Base-by-base conservation (phyloP, 2,329 filamentous ascomycete species). In the Pseudogymnoascus sp. region DNA sequence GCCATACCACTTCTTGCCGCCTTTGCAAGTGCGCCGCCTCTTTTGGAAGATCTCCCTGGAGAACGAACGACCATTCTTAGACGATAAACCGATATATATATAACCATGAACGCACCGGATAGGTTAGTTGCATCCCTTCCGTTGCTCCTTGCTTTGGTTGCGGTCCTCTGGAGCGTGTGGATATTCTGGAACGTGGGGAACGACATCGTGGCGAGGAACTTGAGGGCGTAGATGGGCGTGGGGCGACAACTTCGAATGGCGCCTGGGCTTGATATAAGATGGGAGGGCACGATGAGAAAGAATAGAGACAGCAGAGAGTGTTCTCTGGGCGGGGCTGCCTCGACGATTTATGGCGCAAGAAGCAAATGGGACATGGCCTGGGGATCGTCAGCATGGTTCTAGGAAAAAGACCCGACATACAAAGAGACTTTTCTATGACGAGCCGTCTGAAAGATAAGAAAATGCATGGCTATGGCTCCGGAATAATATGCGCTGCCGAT, bases 41-140 rank as follows among this genome's bases (percentile, higher is more conserved):
- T 19, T 6, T 51, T 51, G 45, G 45, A 51, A 7, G 45, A 31
- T 16, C 11, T 54, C 14, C 14, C n/a, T 19, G 48, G 25, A 54
- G 25, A 31, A 54, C 16, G 5, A 25, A 31, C 48, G 48, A 54
- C 23, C 23, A 51, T 25, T 11, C 14, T 54, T 54, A 31, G 48
- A 54, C 48, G 48, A 54, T 54, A 54, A 54, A 54, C 14, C 23
- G 45, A 54, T 54, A 54, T 54, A 54, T 54, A 54, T 54, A 54
- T 64, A 25, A 61, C 23, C 25, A 84, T 84, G 82, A 84, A 84
- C 74, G 79, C 79, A 16, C 79, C 79, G 69, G 79, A 81, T 67
- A 77, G 79, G 81, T 84, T 76, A 75, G 77, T 74, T 8, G 36
- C 62, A 64, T 54, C 48, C 48, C 62, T 60, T 63, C 63, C 62